Evolutionary conservation across 169 alveolate genomes (phyloP).

Genomic region (Cystoisospora suis): DNA sequence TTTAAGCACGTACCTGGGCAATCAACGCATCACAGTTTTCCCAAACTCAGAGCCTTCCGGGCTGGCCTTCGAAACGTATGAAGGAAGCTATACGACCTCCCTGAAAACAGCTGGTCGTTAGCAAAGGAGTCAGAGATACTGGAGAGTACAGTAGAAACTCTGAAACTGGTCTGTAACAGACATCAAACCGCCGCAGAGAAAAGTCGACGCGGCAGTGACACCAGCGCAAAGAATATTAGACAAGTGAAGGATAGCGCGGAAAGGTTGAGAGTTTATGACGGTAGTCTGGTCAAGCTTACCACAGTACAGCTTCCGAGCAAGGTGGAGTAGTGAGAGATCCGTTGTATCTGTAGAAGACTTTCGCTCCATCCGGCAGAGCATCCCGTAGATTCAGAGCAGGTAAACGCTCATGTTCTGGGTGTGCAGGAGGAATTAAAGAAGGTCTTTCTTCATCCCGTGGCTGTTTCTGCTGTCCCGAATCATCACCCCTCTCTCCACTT

Average conservation of each 20-base stretch:
- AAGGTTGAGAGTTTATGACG: too few relatives aligned
- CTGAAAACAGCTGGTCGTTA: too few relatives aligned
- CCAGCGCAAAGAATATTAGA: too few relatives aligned
- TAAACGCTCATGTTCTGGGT: not conserved
- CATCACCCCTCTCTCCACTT: not conserved
- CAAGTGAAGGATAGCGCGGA: too few relatives aligned
- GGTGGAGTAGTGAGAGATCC: slow-evolving; percentile 63
- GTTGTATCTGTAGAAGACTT: slow-evolving; percentile 11
- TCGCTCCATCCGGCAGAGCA: not conserved
- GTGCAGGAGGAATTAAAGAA: not conserved
- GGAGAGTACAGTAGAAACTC: too few relatives aligned
- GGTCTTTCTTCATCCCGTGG: not conserved
- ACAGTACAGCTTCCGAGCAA: slow-evolving; percentile 34
- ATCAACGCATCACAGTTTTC: not conserved
- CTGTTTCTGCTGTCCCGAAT: not conserved
- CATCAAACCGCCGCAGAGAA: too few relatives aligned
- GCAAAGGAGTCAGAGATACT: too few relatives aligned
- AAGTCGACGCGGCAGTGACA: too few relatives aligned
- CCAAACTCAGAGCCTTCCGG: not conserved
- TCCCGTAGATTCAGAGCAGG: slow-evolving; percentile 10
- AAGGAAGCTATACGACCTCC: too few relatives aligned
- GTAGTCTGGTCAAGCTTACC: slow-evolving; percentile 10
- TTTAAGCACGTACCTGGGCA: slow-evolving; percentile 30
- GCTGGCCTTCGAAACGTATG: too few relatives aligned
- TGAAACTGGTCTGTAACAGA: too few relatives aligned